Evolutionary conservation across 345 rosid genomes (phyloP).

Genomic region (Mallotus nudiflorus): DNA sequence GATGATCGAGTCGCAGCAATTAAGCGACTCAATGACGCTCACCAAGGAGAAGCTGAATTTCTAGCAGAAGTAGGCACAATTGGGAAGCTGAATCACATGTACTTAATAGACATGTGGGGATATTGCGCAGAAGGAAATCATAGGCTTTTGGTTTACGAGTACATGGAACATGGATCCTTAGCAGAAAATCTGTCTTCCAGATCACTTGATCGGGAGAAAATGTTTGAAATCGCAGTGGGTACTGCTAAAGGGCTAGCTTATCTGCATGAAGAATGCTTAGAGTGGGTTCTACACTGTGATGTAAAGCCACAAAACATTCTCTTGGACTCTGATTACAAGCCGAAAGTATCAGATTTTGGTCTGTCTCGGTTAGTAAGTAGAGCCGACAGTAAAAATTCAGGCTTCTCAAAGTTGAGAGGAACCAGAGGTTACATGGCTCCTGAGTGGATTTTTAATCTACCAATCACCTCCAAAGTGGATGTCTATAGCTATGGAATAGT

Average conservation of each 20-base stretch:
- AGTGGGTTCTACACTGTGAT: too few relatives aligned
- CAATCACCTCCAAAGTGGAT: too few relatives aligned
- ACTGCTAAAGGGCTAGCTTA: too few relatives aligned
- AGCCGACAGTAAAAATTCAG: neutral
- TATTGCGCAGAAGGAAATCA: conserved; percentile 29
- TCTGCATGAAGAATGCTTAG: too few relatives aligned
- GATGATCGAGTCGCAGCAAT: too few relatives aligned
- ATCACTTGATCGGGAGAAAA: conserved; percentile 15
- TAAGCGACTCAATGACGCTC: too few relatives aligned
- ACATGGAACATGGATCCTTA: conserved; percentile 24
- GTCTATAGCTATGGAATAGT: too few relatives aligned
- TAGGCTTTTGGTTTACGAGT: conserved; percentile 26
- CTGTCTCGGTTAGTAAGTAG: conserved; percentile 15
- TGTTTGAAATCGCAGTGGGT: conserved; percentile 17
- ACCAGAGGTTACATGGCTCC: too few relatives aligned
- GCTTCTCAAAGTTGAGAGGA: too few relatives aligned
- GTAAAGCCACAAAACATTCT: too few relatives aligned
- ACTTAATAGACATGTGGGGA: conserved; percentile 40
- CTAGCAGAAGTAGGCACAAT: conserved; percentile 42
- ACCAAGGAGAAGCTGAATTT: too few relatives aligned
- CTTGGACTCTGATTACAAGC: conserved; percentile 13
- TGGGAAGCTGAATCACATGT: conserved; percentile 42
- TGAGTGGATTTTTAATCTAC: too few relatives aligned
- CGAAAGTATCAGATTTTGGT: conserved; percentile 23
- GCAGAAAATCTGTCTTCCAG: conserved; percentile 12